phyloP scores from a whole-genome alignment of 225 moss, liverwort and hornwort genomes.

The Marchantia paleacea region DNA sequence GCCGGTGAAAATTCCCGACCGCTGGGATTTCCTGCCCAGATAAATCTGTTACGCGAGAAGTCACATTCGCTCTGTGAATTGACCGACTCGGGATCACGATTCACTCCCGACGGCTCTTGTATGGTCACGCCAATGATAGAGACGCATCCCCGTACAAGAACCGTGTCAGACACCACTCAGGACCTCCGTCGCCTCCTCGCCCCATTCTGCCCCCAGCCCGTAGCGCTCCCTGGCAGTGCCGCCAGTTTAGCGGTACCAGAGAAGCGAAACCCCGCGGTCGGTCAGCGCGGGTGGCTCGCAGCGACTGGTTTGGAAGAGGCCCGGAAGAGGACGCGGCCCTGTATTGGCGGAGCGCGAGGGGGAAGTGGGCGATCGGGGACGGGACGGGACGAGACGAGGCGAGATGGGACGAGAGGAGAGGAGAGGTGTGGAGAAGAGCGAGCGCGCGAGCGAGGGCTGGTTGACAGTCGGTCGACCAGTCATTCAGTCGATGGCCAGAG shows the following conservation, averaged over 20 bases:
- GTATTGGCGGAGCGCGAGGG: conserved; percentile 1
- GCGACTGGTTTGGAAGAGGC: neutral
- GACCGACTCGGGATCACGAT: neutral
- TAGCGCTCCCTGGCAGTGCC: neutral
- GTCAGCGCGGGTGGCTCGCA: conserved; percentile 12
- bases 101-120: neutral
- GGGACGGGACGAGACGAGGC: neutral
- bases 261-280: neutral
- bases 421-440: neutral
- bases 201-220: neutral
- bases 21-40: neutral
- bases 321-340: conserved; percentile 4
- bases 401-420: neutral
- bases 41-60: conserved; percentile 2
- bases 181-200: neutral
- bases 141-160: neutral
- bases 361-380: too few relatives aligned
- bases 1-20: neutral
- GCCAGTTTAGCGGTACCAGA: conserved; percentile 1
- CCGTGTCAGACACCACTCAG: too few relatives aligned
- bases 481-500: neutral
- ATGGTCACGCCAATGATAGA: conserved; percentile 5
- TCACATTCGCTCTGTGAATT: conserved; percentile 5
- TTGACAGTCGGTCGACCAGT: neutral
- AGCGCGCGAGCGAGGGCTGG: neutral